Evolutionary conservation across 495 filamentous ascomycete genomes (phyloP).

Genomic region (Tuber melanosporum): DNA sequence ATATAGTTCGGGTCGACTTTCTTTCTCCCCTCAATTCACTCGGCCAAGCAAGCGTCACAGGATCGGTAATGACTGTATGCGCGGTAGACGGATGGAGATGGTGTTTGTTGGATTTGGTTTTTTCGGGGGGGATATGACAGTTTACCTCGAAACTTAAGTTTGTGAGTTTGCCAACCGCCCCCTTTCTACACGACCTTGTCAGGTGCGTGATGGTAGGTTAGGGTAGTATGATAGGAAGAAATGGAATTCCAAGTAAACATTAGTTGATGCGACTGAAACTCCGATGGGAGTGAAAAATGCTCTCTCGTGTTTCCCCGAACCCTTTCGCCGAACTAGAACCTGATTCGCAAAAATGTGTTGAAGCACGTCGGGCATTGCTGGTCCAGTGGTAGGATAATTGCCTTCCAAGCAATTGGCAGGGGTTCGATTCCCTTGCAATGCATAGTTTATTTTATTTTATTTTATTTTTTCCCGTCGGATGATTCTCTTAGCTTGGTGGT

Average conservation of each 20-base stretch:
- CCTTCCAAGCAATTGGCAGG: conserved; percentile 37
- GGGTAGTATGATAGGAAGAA: too few relatives aligned
- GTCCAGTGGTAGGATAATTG: conserved; percentile 34
- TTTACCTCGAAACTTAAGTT: too few relatives aligned
- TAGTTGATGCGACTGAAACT: background rate
- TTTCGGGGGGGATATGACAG: too few relatives aligned
- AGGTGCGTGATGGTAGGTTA: too few relatives aligned
- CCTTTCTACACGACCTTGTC: too few relatives aligned
- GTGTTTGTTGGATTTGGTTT: too few relatives aligned
- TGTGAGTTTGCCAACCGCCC: too few relatives aligned
- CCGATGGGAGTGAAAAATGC: background rate
- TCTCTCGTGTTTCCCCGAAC: background rate
- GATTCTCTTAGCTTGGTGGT: background rate
- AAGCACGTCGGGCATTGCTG: conserved; percentile 5
- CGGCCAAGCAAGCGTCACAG: too few relatives aligned
- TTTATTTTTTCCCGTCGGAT: conserved; percentile 1
- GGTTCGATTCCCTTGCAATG: conserved; percentile 31
- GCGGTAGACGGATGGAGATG: too few relatives aligned
- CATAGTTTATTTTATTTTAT: conserved; percentile 6
- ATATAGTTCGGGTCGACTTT: too few relatives aligned
- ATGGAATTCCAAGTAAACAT: background rate
- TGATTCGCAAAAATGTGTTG: background rate
- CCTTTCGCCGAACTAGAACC: background rate
- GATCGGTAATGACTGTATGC: too few relatives aligned
- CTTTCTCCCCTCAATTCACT: too few relatives aligned